Base-by-base conservation (phyloP, 164 flowering plant genomes). In the Protea cynaroides region DNA sequence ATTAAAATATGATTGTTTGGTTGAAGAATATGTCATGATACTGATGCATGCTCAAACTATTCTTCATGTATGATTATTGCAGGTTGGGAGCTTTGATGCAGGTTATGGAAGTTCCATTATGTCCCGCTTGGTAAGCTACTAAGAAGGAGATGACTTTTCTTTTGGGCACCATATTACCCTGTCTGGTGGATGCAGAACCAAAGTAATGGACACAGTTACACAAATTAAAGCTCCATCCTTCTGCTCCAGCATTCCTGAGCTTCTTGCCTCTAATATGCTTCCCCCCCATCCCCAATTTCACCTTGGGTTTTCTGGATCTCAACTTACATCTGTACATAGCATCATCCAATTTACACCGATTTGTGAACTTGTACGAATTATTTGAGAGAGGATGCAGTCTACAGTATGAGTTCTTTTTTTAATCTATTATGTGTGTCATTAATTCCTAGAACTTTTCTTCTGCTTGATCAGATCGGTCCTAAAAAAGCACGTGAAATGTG, bases 1-100 rank as follows among this genome's bases (percentile, higher is more conserved):
- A 29, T 29, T 29, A 29, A 29, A 29, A 29, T 29, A 2, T 29
- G 34, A 29, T 29, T 29, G 2, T 29, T 29, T 29, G 34, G 34
- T 29, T 29, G 34, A 29, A 29, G 34, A 29, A 29, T 2, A 29
- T 29, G 34, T 29, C 34, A 29, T 5, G 34, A 29, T 29, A 29
- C 4, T 29, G 34, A 29, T 29, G 34, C 19, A 18, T 18, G 17
- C 52, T 49, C 19, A 49, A 49, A 14, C 17, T 4, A 13, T 18
- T n/a, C 34, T 53, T 63, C 61, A 3, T 24, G 21, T 55, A 13
- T 65, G 24, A 14, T 23, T 54, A 60, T 77, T 67, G 59, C 78
- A 93, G 98, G 97, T 94, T 55, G 98, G 98, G 76, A 94, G 98
- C 76, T 94, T 94, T 75, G 98, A 94, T 82, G 97, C 96, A 69